A percentile compares a stretch with the other conserved stretches of the same genome.
These are phyloP conservation scores for Hemileccinum rubropunctum DNA, from an alignment of 768 basidiomycete genomes.

Conservation along the genomic window DNA sequence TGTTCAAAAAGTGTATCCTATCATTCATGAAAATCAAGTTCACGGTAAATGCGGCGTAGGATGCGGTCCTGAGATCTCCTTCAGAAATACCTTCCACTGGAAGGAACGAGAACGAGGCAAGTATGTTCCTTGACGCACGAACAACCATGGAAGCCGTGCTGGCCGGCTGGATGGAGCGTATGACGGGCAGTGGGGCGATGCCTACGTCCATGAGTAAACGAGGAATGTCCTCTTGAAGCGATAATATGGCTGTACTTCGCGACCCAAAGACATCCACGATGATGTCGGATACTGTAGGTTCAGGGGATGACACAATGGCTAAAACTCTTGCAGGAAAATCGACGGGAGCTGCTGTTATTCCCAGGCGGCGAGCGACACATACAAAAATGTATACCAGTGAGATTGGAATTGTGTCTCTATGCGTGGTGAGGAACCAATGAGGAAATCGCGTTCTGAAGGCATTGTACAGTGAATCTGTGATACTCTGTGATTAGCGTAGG, in stretches of 20 bases:
- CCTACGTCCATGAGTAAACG: conserved; percentile 27
- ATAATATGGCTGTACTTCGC: conserved; percentile 30
- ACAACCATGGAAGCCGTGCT: conserved; percentile 37
- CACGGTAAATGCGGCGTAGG: conserved; percentile 37
- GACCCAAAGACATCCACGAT: conserved; percentile 50
- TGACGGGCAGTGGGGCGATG: conserved; percentile 16
- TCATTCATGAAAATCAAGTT: conserved; percentile 38
- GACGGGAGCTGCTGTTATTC: conserved; percentile 49
- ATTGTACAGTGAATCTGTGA: conserved; percentile 38
- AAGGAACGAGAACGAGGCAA: conserved; percentile 30
- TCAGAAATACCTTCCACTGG: conserved; percentile 26
- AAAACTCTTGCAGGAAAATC: conserved; percentile 58
- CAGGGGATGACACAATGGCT: conserved; percentile 43
- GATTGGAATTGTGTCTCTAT: conserved; percentile 54
- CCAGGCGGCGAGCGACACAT: conserved; percentile 49
- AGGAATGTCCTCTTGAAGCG: conserved; percentile 37
- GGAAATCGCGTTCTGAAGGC: conserved; percentile 55
- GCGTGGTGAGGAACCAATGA: conserved; percentile 50
- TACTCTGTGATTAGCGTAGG: not conserved
- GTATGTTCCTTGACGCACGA: conserved; percentile 39
- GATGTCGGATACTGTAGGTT: conserved; percentile 35
- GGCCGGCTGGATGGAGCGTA: conserved; percentile 29
- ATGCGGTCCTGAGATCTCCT: conserved; percentile 33
- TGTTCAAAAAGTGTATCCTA: conserved; percentile 28
- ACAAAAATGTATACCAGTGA: conserved; percentile 60